Base-by-base conservation (phyloP, 179 eudicot genomes). In the Silene vulgaris region DNA sequence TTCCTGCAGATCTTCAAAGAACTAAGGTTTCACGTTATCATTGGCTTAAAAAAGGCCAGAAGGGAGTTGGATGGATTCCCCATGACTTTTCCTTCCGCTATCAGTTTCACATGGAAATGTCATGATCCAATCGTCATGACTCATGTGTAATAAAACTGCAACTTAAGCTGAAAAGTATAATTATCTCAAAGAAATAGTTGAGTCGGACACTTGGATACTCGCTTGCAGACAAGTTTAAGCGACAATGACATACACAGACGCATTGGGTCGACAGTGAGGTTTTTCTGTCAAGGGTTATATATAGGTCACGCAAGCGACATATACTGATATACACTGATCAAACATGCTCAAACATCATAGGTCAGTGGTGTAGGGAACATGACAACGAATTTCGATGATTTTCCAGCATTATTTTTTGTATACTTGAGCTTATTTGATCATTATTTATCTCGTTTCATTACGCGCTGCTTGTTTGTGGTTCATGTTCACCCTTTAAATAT, bases 1-100 rank as follows among this genome's bases (percentile, higher is more conserved):
- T 81, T 35, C 84, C 81, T 37, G 75, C 57, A 78, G 73, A 81
- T 71, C 48, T 57, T 57, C 81, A 56, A 16, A 81, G 76, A 74
- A 78, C 12, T 67, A 77, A 50, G 61, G 68, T 21, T 35, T 54
- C 48, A 6, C 67, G 59, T 37, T 54, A 70, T 37, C 54, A 21
- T 3, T 17, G 66, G 59, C 68, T 37, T 45, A 70, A 3, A 11
- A 81, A 74, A 64, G 35, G 77, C 26, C 72, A 78, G 83, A 85
- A 87, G 72, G 85, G 77, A 52, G 74, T 85, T 26, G 88, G 84
- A 71, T 88, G 89, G 89, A 78, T 82, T 48, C 85, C 89, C 60
- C 89, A 87, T 45, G 78, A 87, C 77, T 84, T 83, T 75, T 69
- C 86, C 21, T 90, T 90, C 28, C 87, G 91, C 1, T 88, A 82